These are phyloP conservation scores for Colletotrichum euphorbiae DNA, from an alignment of 2,329 filamentous ascomycete genomes.

Conservation along the genomic window DNA sequence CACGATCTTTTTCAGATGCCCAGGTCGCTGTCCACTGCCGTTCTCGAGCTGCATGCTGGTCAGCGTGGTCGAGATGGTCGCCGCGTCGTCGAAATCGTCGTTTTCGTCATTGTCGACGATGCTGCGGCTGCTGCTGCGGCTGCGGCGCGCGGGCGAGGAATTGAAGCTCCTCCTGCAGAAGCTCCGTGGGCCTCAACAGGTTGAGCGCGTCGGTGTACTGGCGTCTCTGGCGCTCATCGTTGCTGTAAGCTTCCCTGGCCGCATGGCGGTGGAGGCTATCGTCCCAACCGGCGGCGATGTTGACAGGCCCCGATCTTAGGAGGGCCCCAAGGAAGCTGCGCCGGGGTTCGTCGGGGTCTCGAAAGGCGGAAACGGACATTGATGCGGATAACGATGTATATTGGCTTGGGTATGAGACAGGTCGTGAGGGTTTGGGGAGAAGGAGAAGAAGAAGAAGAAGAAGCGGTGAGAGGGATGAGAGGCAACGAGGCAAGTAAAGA, in stretches of 20 bases:
- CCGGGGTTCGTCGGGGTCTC: background rate
- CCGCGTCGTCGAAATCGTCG: background rate
- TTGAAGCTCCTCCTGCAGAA: background rate
- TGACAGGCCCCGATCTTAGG: background rate
- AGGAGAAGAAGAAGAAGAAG: background rate
- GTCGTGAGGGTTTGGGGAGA: background rate
- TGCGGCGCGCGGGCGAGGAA: background rate
- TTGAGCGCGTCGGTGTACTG: background rate
- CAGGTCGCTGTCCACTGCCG: background rate
- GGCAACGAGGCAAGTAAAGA: background rate
- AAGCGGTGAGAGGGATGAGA: background rate
- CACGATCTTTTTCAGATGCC: background rate
- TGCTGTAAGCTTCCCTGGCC: background rate
- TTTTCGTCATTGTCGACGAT: background rate
- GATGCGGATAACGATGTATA: background rate
- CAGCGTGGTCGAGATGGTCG: background rate
- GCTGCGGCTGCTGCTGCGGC: background rate
- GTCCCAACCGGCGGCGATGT: background rate
- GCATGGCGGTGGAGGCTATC: background rate
- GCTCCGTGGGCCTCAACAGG: background rate
- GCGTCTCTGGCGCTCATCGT: background rate
- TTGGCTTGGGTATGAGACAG: background rate
- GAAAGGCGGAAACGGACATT: background rate
- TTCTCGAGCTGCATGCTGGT: background rate
- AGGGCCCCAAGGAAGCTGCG: background rate